Percentiles rank a stretch among this genome's conserved stretches.
These are phyloP conservation scores for Pyrus bretschneideri DNA, from an alignment of 306 rosid species.

Conservation along the genomic window DNA sequence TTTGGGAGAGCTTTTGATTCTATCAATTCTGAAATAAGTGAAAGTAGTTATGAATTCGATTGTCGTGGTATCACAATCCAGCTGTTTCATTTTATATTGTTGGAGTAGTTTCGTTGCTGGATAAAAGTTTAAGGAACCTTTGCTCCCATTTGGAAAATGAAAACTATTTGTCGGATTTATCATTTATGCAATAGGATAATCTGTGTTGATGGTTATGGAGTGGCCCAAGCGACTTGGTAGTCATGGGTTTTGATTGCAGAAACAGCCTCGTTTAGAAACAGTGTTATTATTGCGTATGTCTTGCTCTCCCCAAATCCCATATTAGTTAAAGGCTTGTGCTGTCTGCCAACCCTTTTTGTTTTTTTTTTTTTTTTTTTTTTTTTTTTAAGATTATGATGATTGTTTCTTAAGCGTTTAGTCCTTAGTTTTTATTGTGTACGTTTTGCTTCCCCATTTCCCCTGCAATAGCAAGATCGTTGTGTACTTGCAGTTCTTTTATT, in stretches of 20 bases:
- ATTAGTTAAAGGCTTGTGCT: not conserved
- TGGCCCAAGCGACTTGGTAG: not conserved
- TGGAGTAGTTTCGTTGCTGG: not conserved
- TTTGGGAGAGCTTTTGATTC: not conserved
- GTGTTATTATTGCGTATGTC: not conserved
- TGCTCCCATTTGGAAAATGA: not conserved
- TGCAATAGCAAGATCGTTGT: not conserved
- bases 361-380: not conserved
- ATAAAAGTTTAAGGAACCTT: not conserved
- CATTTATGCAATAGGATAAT: too few species aligned
- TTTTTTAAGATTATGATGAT: not conserved
- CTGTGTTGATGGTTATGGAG: not conserved
- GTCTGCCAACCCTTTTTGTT: not conserved
- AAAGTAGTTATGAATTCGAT: not conserved
- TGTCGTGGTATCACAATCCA: not conserved
- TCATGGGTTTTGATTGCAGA: not conserved
- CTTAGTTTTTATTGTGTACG: not conserved
- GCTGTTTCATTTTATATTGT: not conserved
- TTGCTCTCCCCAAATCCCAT: not conserved
- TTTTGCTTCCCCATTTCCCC: not conserved
- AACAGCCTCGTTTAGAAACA: not conserved
- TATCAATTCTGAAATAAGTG: not conserved
- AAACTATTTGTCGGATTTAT: not conserved
- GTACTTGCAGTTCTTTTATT: not conserved
- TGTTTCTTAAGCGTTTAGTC: not conserved